Percentiles rank a stretch among this genome's conserved stretches.
phyloP scores from a whole-genome alignment of 768 basidiomycete species.

The Glaciozyma martinii region DNA sequence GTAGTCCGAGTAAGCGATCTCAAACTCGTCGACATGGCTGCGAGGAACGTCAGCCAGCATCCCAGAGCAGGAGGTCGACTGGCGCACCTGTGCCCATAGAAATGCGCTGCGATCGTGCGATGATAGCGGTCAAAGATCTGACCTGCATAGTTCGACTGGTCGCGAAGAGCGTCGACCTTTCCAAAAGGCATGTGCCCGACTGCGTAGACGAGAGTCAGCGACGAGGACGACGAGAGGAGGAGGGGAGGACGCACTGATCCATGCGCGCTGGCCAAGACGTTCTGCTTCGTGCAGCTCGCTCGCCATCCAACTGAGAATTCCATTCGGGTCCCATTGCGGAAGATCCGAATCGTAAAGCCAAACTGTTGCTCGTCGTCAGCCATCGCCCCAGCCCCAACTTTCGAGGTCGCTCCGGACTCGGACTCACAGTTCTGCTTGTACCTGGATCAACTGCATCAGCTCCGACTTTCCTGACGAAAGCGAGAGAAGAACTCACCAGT shows the following conservation, averaged over 20 bases:
- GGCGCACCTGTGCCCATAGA: conserved; percentile 50
- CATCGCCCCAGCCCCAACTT: background rate
- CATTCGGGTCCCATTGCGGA: conserved; percentile 52
- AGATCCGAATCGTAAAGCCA: conserved; percentile 54
- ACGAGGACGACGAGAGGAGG: background rate
- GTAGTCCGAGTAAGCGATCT: conserved; percentile 54
- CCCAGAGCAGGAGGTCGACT: background rate
- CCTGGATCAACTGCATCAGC: background rate
- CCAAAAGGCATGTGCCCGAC: conserved; percentile 34
- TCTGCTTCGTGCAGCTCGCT: conserved; percentile 54
- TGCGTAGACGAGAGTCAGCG: background rate
- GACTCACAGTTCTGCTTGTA: conserved; percentile 13
- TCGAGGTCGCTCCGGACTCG: no score
- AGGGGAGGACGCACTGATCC: conserved; percentile 43
- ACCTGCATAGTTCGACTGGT: conserved; percentile 55
- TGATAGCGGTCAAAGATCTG: conserved; percentile 56
- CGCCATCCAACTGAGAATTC: conserved; percentile 51
- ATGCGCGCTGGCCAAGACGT: conserved; percentile 52
- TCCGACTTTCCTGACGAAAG: background rate
- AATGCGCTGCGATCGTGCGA: conserved; percentile 54
- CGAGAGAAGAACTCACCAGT: background rate
- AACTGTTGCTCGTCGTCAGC: conserved; percentile 41
- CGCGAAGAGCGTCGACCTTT: conserved; percentile 31
- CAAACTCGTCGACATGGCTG: conserved; percentile 47
- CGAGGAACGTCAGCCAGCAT: conserved; percentile 33